Evolutionary conservation across 2,329 filamentous ascomycete species (phyloP).

Genomic region (Venturia pyrina): DNA sequence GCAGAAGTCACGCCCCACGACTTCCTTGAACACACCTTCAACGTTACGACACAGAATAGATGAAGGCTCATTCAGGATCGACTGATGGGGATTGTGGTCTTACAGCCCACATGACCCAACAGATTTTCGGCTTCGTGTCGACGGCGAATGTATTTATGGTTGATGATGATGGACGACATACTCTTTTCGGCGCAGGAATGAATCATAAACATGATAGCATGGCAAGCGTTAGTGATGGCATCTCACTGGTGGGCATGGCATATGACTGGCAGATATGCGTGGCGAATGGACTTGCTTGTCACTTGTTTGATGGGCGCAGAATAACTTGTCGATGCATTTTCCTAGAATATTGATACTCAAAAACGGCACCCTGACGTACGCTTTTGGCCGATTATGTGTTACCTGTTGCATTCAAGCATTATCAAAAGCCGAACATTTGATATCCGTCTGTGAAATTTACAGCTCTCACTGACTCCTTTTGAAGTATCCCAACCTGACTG

Average conservation of each 20-base stretch:
- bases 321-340: not conserved
- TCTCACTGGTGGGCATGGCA: not conserved
- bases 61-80: not conserved
- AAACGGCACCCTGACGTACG: not conserved
- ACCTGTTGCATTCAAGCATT: too few relatives aligned
- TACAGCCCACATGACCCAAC: not conserved
- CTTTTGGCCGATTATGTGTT: too few relatives aligned
- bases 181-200: not conserved
- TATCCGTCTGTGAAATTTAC: too few relatives aligned
- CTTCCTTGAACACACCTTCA: constrained; percentile 9
- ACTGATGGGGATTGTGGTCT: not conserved
- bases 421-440: not conserved
- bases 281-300: not conserved
- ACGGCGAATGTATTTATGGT: not conserved
- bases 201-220: not conserved
- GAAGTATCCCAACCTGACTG: not conserved
- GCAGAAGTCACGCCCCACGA: constrained; percentile 40
- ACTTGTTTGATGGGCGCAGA: not conserved
- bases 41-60: not conserved
- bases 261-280: not conserved
- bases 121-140: not conserved
- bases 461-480: not conserved
- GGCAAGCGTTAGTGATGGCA: not conserved
- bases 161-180: constrained; percentile 4
- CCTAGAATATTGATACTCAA: not conserved